Conservation (phyloP, 2,329 filamentous ascomycete species). For the Ceratocystis lukuohia region DNA sequence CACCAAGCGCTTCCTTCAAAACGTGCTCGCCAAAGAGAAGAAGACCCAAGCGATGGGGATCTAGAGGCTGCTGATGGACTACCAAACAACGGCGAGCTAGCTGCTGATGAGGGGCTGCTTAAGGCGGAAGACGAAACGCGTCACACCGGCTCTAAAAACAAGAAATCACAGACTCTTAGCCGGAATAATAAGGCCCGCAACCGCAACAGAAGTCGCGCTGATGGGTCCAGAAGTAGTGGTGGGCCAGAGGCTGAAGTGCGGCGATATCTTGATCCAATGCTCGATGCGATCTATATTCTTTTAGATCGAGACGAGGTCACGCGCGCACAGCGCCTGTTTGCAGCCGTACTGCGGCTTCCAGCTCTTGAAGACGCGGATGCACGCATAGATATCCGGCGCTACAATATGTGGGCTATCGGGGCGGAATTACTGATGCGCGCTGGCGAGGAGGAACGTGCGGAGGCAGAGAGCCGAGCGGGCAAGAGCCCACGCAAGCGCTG, state of each 20-base stretch:
- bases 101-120: background rate
- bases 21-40: background rate
- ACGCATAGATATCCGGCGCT: slow-evolving; percentile 48
- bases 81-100: background rate
- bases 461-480: background rate
- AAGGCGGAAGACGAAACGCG: background rate
- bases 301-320: slow-evolving; percentile 13
- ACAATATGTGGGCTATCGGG: slow-evolving; percentile 68
- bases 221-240: background rate
- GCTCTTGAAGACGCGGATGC: slow-evolving; percentile 17
- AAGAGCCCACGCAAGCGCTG: slow-evolving; percentile 24
- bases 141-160: background rate
- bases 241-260: slow-evolving; percentile 14
- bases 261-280: slow-evolving; percentile 13
- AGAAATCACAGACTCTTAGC: background rate
- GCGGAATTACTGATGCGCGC: slow-evolving; percentile 65
- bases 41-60: background rate
- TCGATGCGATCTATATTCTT: slow-evolving; percentile 15
- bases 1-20: slow-evolving; percentile 26
- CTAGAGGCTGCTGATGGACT: background rate
- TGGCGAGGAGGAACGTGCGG: slow-evolving; percentile 11
- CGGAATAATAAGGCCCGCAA: slow-evolving; percentile 1
- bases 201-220: background rate
- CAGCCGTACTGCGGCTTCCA: slow-evolving; percentile 15
- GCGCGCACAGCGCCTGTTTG: slow-evolving; percentile 15